These are phyloP conservation scores for Saitozyma podzolica DNA, from an alignment of 768 basidiomycete genomes.

Conservation along the genomic window DNA sequence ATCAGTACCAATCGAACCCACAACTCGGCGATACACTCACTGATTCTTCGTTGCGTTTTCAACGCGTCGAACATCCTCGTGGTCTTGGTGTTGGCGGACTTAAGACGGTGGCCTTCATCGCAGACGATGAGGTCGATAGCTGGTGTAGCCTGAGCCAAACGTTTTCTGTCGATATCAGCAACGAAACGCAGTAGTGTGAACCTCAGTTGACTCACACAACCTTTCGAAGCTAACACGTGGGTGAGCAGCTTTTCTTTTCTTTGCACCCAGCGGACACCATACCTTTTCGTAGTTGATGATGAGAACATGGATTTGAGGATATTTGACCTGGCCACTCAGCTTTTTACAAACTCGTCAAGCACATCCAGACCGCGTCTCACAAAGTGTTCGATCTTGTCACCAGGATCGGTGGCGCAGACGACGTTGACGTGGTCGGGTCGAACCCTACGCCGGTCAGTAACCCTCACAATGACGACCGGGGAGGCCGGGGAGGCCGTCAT, in stretches of 20 bases:
- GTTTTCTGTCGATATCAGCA: conserved; percentile 36
- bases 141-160: conserved; percentile 58
- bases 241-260: conserved; percentile 5
- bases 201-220: conserved; percentile 64
- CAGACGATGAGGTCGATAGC: conserved; percentile 91
- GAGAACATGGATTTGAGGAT: conserved; percentile 63
- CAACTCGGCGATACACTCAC: conserved; percentile 20
- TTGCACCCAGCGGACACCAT: conserved; percentile 1
- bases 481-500: conserved; percentile 51
- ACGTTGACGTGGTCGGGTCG: conserved; percentile 59
- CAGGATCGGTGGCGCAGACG: conserved; percentile 64
- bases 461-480: neutral
- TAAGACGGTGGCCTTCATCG: conserved; percentile 96
- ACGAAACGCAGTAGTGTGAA: neutral
- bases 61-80: conserved; percentile 79
- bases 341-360: neutral
- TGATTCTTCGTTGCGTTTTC: conserved; percentile 72
- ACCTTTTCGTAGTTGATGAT: conserved; percentile 90
- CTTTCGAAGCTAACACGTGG: conserved; percentile 59
- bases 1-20: no score
- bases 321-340: conserved; percentile 26
- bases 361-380: conserved; percentile 61
- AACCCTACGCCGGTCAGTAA: conserved; percentile 21
- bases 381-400: conserved; percentile 65
- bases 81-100: conserved; percentile 82